Conservation (phyloP, 176 grass and related monocot species). For the Tillandsia leiboldiana region DNA sequence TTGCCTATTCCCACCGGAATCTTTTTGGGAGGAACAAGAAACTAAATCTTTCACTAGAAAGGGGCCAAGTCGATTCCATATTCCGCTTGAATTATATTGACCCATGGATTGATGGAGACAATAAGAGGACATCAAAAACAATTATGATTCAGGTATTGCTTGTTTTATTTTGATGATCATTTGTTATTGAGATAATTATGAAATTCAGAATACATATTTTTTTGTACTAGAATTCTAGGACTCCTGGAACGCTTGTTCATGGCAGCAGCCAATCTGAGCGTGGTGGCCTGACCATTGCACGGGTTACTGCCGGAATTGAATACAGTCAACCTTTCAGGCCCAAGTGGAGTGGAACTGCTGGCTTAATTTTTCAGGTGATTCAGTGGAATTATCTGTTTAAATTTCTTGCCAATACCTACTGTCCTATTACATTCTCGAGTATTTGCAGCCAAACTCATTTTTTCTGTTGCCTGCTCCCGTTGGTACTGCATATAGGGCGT, state of each 20-base stretch:
- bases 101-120: constrained; percentile 95
- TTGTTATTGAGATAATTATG: constrained; percentile 1
- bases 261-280: constrained; percentile 53
- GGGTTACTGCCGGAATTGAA: constrained; percentile 72
- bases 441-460: no score
- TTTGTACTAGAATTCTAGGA: constrained; percentile 64
- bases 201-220: constrained; percentile 21
- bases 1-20: constrained; percentile 90
- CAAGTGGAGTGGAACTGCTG: constrained; percentile 78
- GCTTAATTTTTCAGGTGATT: constrained; percentile 84
- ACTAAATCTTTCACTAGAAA: constrained; percentile 79
- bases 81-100: constrained; percentile 82
- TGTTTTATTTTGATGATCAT: constrained; percentile 8
- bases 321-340: constrained; percentile 81
- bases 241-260: constrained; percentile 81
- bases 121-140: constrained; percentile 80
- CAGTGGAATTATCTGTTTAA: neutral
- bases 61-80: constrained; percentile 92
- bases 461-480: no score
- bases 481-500: no score
- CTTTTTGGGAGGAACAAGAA: constrained; percentile 97
- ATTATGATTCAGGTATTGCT: constrained; percentile 75
- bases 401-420: constrained; percentile 1
- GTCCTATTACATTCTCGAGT: neutral
- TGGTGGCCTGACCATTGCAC: constrained; percentile 65